phyloP scores from a whole-genome alignment of 768 basidiomycete genomes.

The Melanogaster broomeanus region DNA sequence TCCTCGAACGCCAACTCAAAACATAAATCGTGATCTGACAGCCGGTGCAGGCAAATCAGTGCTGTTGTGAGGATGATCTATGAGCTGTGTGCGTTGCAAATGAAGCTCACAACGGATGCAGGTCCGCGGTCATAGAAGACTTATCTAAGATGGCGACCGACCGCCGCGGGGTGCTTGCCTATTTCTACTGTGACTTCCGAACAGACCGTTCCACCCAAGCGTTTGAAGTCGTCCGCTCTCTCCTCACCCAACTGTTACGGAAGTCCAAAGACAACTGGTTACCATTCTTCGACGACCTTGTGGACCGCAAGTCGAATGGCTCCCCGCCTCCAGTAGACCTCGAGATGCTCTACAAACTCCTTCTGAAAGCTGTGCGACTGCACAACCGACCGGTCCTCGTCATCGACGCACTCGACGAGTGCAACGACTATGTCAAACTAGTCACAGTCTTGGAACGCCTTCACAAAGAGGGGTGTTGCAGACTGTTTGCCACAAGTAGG shows the following conservation, averaged over 20 bases:
- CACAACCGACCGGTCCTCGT: conserved; percentile 23
- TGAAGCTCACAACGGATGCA: no score
- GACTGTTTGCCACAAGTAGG: conserved; percentile 25
- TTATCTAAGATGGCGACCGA: no score
- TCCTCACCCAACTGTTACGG: conserved; percentile 28
- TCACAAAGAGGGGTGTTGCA: conserved; percentile 20
- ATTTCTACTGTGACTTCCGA: conserved; percentile 31
- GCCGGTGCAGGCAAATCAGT: no score
- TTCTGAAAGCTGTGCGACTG: conserved; percentile 21
- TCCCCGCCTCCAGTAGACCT: conserved; percentile 19
- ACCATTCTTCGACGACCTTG: conserved; percentile 19
- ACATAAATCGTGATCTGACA: no score
- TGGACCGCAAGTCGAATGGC: conserved; percentile 13
- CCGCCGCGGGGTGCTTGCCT: conserved; percentile 20
- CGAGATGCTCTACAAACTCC: conserved; percentile 13
- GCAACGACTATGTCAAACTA: conserved; percentile 17
- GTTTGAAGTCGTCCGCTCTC: conserved; percentile 21
- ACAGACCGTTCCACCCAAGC: conserved; percentile 18
- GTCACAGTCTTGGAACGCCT: conserved; percentile 22
- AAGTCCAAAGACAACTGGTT: conserved; percentile 17
- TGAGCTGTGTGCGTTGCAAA: no score
- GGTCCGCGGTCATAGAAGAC: no score
- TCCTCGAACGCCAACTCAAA: no score
- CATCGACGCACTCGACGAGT: conserved; percentile 27
- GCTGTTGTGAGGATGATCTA: no score